Evolutionary conservation across 2,329 filamentous ascomycete genomes (phyloP).

Genomic region (Pseudocercospora crystallina): DNA sequence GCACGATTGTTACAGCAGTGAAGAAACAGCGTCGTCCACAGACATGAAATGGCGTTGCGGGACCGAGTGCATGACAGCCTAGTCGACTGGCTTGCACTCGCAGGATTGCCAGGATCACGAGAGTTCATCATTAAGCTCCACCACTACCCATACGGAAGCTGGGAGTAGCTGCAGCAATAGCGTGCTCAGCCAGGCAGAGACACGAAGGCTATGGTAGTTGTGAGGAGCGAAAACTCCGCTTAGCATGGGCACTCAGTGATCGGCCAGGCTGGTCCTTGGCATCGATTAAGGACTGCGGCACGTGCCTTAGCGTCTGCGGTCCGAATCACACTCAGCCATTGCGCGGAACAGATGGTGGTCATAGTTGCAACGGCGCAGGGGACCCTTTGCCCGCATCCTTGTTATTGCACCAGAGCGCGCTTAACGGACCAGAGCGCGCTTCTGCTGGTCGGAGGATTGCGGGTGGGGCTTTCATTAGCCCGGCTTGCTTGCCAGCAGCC

Average conservation of each 20-base stretch:
- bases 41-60: slow-evolving; percentile 20
- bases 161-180: slow-evolving; percentile 21
- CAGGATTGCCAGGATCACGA: slow-evolving; percentile 16
- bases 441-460: too few species aligned
- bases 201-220: slow-evolving; percentile 18
- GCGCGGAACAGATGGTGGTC: too few species aligned
- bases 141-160: slow-evolving; percentile 17
- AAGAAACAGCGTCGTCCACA: slow-evolving; percentile 18
- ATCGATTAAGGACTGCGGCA: too few species aligned
- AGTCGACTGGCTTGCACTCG: too few species aligned
- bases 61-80: slow-evolving; percentile 6
- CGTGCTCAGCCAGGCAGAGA: slow-evolving; percentile 20
- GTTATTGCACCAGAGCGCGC: too few species aligned
- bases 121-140: slow-evolving; percentile 24
- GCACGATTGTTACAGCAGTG: slow-evolving; percentile 11
- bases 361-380: too few species aligned
- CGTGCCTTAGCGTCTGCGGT: background rate
- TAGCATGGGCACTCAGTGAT: slow-evolving; percentile 2
- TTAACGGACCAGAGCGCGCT: too few species aligned
- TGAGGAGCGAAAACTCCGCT: slow-evolving; percentile 7
- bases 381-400: too few species aligned
- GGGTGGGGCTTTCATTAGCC: too few species aligned
- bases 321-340: slow-evolving; percentile 7
- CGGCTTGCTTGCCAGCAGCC: background rate
- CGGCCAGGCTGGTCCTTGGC: slow-evolving; percentile 7